Evolutionary conservation across 768 basidiomycete species (phyloP).

Genomic region (Amanita subjunquillea): DNA sequence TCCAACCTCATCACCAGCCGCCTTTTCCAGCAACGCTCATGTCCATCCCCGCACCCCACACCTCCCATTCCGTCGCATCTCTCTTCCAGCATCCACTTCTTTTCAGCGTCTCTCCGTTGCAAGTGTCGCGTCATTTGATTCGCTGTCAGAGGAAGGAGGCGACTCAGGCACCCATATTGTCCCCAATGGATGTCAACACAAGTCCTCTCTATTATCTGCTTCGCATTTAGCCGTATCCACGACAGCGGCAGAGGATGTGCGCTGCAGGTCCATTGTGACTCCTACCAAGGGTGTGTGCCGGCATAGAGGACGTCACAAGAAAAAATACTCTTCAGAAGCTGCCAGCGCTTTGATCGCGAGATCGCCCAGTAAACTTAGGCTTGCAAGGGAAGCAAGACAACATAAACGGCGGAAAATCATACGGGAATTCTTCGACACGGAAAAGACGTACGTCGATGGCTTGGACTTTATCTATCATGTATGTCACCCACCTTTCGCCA

Average conservation of each 20-base stretch:
- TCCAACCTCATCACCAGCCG: not conserved
- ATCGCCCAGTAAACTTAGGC: not conserved
- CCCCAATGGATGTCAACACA: constrained; percentile 14
- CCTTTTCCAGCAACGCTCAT: not conserved
- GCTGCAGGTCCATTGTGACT: constrained; percentile 29
- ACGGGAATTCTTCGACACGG: constrained; percentile 76
- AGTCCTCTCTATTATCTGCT: not conserved
- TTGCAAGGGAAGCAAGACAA: constrained; percentile 20
- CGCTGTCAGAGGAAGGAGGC: constrained; percentile 44
- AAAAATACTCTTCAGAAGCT: not conserved
- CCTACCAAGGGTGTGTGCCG: constrained; percentile 19
- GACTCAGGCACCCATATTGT: too few species aligned
- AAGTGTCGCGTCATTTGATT: constrained; percentile 68
- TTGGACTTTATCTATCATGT: constrained; percentile 78
- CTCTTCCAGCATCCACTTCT: constrained; percentile 43
- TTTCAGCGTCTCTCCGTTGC: constrained; percentile 54
- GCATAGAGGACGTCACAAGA: not conserved
- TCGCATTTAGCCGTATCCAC: not conserved
- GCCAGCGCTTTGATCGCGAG: not conserved
- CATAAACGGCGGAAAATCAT: constrained; percentile 59
- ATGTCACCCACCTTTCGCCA: constrained; percentile 15
- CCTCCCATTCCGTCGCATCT: constrained; percentile 56
- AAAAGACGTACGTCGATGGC: constrained; percentile 72
- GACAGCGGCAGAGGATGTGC: constrained; percentile 13
- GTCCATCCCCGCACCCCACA: constrained; percentile 28